These are phyloP conservation scores for Plasmodium gonderi DNA, from an alignment of 169 alveolate genomes.

Conservation along the genomic window DNA sequence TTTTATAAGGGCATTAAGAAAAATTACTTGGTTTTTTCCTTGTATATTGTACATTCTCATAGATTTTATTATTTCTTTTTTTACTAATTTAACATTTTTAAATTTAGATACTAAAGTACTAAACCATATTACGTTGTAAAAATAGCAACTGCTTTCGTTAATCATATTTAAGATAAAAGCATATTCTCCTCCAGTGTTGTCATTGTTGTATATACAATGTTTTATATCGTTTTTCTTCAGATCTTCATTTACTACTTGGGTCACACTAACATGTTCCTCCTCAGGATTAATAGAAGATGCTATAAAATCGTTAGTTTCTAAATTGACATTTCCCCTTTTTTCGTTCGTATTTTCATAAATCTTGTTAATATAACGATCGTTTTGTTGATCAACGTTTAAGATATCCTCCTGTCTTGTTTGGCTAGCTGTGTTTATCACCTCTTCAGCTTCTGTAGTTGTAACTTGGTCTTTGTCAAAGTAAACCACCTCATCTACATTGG, in stretches of 20 bases:
- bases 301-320: neutral
- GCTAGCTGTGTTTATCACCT: neutral
- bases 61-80: slow-evolving; percentile 77
- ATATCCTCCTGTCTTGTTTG: neutral
- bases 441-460: neutral
- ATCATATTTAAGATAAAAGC: slow-evolving; percentile 82
- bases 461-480: neutral
- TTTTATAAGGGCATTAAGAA: slow-evolving; percentile 62
- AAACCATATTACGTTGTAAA: slow-evolving; percentile 83
- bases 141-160: slow-evolving; percentile 77
- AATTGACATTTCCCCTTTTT: neutral
- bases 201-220: neutral
- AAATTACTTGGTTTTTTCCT: slow-evolving; percentile 72
- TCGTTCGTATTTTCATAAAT: neutral
- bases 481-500: slow-evolving; percentile 58
- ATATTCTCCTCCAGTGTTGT: slow-evolving; percentile 77
- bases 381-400: neutral
- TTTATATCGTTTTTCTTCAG: neutral
- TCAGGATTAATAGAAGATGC: neutral
- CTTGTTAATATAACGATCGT: neutral
- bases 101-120: slow-evolving; percentile 80
- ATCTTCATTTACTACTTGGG: neutral
- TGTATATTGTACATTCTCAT: slow-evolving; percentile 78
- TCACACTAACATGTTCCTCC: slow-evolving; percentile 16
- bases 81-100: slow-evolving; percentile 80